Percentiles rank a stretch among this genome's conserved stretches.
phyloP scores from a whole-genome alignment of 805 yeast species.

The Gaillardinia entomophila region DNA sequence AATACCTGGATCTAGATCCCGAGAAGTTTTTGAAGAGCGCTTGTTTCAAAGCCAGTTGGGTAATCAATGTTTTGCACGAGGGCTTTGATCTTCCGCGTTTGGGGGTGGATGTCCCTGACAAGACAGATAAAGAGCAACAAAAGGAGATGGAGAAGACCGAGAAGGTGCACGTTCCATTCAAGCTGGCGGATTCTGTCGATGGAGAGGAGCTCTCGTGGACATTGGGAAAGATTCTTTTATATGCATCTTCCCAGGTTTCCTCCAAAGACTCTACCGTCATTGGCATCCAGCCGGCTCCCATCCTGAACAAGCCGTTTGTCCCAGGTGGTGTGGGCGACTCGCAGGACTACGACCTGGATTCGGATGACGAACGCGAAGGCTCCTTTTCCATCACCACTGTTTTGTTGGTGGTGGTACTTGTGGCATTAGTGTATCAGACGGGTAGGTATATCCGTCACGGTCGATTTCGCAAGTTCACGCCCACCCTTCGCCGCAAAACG shows the following conservation, averaged over 20 bases:
- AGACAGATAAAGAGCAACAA: conserved; percentile 10
- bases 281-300: conserved; percentile 39
- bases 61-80: conserved; percentile 79
- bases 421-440: conserved; percentile 12
- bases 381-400: conserved; percentile 6
- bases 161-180: conserved; percentile 55
- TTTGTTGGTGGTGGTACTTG: conserved; percentile 11
- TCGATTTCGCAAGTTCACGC: conserved; percentile 6
- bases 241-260: conserved; percentile 66
- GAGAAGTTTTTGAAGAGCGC: conserved; percentile 55
- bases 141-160: conserved; percentile 22
- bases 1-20: conserved; percentile 52
- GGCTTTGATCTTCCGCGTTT: conserved; percentile 84
- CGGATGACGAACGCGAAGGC: conserved; percentile 9
- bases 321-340: conserved; percentile 18
- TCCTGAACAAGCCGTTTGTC: conserved; percentile 25
- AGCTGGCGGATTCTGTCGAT: conserved; percentile 71
- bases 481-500: conserved; percentile 6
- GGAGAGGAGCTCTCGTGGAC: conserved; percentile 96
- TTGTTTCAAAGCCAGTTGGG: conserved; percentile 96
- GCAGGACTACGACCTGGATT: conserved; percentile 9
- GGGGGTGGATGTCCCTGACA: conserved; percentile 40
- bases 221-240: conserved; percentile 76
- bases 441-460: conserved; percentile 5
- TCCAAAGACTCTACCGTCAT: conserved; percentile 44